Base-by-base conservation (phyloP, 345 rosid genomes). In the Salix caprea region DNA sequence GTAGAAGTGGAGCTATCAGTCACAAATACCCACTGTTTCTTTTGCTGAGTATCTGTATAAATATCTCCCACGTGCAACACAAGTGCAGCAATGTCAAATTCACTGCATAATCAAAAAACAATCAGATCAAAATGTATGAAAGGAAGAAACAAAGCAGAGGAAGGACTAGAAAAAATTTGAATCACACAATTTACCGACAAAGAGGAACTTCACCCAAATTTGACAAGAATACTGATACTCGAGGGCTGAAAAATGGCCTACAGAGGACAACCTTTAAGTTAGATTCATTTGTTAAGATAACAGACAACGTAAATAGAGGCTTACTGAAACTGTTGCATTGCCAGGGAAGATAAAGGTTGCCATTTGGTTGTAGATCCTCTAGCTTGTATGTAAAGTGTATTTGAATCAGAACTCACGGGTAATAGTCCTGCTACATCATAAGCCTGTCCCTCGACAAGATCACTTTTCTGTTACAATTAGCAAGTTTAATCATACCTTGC, bases 211-310 rank as follows among this genome's bases (percentile, higher is more conserved):
- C 90, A 64, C 90, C 94, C 84, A 96, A 76, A 83, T 81, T 76
- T 48, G 89, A 87, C 81, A 96, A 78, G 54, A 80, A 73, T 39
- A 82, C 84, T 37, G 94, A 79, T 77, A 76, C 78, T 65, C 98
- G 96, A n/a, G 97, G 92, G 76, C 81, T 84, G 90, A 88, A 96
- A 85, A 96, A 92, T 65, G 95, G 92, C 92, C 98, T 96, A 80
- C 23, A 80, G 74, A 78, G 70, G 67, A 70, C 30, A 84, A 61
- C 30, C 30, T 48, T 44, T 74, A 61, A 82, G 76, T 71, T 16
- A 6, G 37, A 80, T 74, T 79, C 50, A 46, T 32, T 40, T 64
- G 24, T 24, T 58, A 13, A 1, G 19, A 21, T 70, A 74, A 50
- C 2, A 70, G 65, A 79, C 78, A 78, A 77, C 68, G 61, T 28